Base-by-base conservation (phyloP, 2,329 filamentous ascomycete species). In the Botrytis squamosa region DNA sequence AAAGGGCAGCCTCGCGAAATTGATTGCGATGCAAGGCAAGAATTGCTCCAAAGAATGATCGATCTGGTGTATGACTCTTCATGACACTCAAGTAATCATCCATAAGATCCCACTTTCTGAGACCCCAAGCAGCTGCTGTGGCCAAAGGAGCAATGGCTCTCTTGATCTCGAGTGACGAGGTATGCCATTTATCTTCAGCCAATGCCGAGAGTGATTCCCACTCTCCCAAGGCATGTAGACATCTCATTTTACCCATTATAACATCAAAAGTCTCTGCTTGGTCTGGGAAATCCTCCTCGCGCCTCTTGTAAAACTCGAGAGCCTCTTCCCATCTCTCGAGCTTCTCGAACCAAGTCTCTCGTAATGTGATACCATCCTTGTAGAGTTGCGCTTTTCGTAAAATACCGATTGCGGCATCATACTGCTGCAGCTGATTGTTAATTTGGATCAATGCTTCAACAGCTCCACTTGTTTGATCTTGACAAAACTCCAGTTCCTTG, bases 201-300 rank as follows among this genome's bases (percentile, higher is more conserved):
- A 99, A 86, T 67, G 90, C 91, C 0, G 95, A 97, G 25, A 99
- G 86, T 6, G 94, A 90, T 78, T 98, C 97, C 96, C 96, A 99
- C 82, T 99, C 96, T 75, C 96, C 96, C 52, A 99, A 87, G 14
- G 96, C 97, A 81, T 99, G 96, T 76, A 98, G 85, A 86, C 96
- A 99, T 66, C 96, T 91, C 96, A 99, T 99, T 84, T 99, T 99
- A 77, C 96, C 96, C 95, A 99, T 98, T 49, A 97, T 94, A 71
- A 99, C 94, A 75, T 98, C 96, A 75, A 99, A 94, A 0, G 94
- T 94, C 72, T 98, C 95, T 74, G 98, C 94, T 0, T 94, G 94
- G 55, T 86, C 84, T 18, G 86, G 86, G 75, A 91, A 89, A 77
- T 94, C 91, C 70, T 85, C 84, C 79, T 98, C 95, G 63, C 95